phyloP scores from a whole-genome alignment of 148 eudicot species.

The Beta vulgaris region DNA sequence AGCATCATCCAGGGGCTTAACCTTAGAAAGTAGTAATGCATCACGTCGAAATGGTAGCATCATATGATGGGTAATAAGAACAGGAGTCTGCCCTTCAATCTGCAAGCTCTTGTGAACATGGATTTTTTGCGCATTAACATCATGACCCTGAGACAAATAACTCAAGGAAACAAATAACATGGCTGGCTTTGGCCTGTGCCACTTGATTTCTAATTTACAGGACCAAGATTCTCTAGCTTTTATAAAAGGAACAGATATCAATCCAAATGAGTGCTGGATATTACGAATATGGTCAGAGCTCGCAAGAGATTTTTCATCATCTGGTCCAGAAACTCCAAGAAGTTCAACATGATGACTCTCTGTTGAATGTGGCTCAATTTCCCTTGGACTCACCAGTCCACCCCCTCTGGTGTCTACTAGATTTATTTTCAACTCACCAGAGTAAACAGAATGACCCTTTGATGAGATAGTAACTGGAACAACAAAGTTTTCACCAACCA shows the following conservation, averaged over 20 bases:
- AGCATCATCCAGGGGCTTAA: constrained; percentile 44
- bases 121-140: constrained; percentile 57
- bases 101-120: constrained; percentile 92
- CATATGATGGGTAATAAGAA: constrained; percentile 58
- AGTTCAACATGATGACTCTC: constrained; percentile 92
- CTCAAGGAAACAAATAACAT: constrained; percentile 93
- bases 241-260: constrained; percentile 75
- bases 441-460: constrained; percentile 71
- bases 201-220: constrained; percentile 77
- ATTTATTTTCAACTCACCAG: constrained; percentile 90
- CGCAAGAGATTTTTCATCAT: constrained; percentile 39
- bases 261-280: constrained; percentile 90
- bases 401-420: constrained; percentile 94
- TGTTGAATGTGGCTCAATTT: constrained; percentile 50
- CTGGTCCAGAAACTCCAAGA: constrained; percentile 58
- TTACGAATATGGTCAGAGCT: constrained; percentile 57
- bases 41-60: constrained; percentile 84
- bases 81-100: constrained; percentile 83
- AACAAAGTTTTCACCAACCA: constrained; percentile 81
- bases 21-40: constrained; percentile 66
- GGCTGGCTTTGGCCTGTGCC: constrained; percentile 93
- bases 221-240: constrained; percentile 76
- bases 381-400: constrained; percentile 93
- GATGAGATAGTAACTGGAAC: constrained; percentile 74
- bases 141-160: constrained; percentile 61